Evolutionary conservation across 345 rosid genomes (phyloP).

Genomic region (Eutrema heterophyllum): DNA sequence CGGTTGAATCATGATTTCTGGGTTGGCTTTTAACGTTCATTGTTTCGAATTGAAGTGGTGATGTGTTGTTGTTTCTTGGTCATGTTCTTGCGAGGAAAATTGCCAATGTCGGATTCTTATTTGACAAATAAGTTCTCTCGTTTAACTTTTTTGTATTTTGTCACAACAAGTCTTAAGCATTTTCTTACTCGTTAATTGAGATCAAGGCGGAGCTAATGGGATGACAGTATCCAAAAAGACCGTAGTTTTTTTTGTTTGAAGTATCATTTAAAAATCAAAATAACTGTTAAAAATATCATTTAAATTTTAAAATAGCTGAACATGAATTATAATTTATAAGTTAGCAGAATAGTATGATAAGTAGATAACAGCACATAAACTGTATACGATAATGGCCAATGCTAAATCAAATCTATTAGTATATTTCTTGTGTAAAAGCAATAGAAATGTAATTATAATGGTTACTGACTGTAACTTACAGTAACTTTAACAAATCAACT

Average conservation of each 20-base stretch:
- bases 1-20: slow-evolving; percentile 26
- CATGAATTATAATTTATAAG: not conserved
- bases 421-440: not conserved
- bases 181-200: not conserved
- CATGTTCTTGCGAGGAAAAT: not conserved
- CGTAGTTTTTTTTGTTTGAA: not conserved
- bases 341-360: not conserved
- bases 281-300: not conserved
- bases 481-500: not conserved
- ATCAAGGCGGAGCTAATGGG: not conserved
- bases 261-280: not conserved
- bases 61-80: not conserved
- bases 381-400: not conserved
- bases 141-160: not conserved
- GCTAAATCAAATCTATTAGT: not conserved
- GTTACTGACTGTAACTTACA: not conserved
- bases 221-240: not conserved
- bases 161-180: not conserved
- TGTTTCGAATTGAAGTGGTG: not conserved
- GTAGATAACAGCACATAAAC: not conserved
- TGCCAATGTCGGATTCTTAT: not conserved
- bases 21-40: not conserved
- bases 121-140: slow-evolving; percentile 9
- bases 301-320: not conserved
- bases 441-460: not conserved